Conservation (phyloP, 345 rosid species). For the Erucastrum elatum region DNA sequence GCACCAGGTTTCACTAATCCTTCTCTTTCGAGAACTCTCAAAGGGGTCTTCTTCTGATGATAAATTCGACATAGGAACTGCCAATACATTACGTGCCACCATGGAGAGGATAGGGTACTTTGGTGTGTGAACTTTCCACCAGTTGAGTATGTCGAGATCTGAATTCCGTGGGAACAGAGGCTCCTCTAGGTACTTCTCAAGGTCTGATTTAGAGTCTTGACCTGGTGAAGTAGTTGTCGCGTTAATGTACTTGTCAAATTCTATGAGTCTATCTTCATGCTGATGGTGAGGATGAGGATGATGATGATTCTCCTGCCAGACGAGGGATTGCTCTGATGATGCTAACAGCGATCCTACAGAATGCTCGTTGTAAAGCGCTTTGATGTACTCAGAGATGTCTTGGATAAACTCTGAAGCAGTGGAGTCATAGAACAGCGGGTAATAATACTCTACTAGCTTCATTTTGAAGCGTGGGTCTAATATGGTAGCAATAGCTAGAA, state of each 20-base stretch:
- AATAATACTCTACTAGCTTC: conserved; percentile 79
- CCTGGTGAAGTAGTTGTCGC: conserved; percentile 49
- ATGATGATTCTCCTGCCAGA: conserved; percentile 44
- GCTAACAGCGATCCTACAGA: conserved; percentile 64
- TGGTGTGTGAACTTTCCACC: conserved; percentile 88
- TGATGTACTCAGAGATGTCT: conserved; percentile 56
- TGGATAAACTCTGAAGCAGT: conserved; percentile 56
- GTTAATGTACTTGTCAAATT: conserved; percentile 66
- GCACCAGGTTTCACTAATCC: conserved; percentile 55
- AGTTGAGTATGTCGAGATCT: conserved; percentile 63
- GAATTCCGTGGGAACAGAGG: conserved; percentile 73
- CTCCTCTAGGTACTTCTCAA: conserved; percentile 81
- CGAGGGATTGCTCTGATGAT: conserved; percentile 52
- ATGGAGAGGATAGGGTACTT: conserved; percentile 74
- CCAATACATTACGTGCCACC: conserved; percentile 74
- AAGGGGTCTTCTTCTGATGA: conserved; percentile 44
- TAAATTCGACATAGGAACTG: conserved; percentile 63
- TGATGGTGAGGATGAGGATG: conserved; percentile 22
- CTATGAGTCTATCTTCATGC: conserved; percentile 54
- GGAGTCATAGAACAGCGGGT: conserved; percentile 57
- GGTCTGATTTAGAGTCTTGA: conserved; percentile 59
- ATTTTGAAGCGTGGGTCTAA: conserved; percentile 83
- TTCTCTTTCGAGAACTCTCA: conserved; percentile 41
- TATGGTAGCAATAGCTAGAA: conserved; percentile 71
- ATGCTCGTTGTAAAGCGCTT: conserved; percentile 68